phyloP scores from a whole-genome alignment of 2,329 filamentous ascomycete species.

The Fusarium pseudonygamai region DNA sequence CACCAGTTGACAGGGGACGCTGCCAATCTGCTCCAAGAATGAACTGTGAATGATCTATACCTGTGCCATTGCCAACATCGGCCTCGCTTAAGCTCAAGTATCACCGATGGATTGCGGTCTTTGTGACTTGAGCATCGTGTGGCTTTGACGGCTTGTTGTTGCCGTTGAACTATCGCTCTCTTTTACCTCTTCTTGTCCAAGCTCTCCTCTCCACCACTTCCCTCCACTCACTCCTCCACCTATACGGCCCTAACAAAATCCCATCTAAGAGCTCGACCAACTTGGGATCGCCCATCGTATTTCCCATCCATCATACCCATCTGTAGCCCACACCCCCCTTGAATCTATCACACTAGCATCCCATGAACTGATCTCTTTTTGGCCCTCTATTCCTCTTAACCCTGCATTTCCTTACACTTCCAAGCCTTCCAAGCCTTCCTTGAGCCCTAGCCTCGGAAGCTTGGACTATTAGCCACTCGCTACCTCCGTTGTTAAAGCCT shows the following conservation, averaged over 20 bases:
- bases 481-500: constrained; percentile 32
- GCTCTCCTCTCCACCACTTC: constrained; percentile 35
- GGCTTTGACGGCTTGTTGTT: constrained; percentile 18
- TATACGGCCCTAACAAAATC: constrained; percentile 31
- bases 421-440: constrained; percentile 29
- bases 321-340: constrained; percentile 37
- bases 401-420: constrained; percentile 30
- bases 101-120: neutral
- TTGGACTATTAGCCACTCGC: constrained; percentile 38
- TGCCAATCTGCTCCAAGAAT: constrained; percentile 6
- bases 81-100: neutral
- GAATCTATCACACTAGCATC: constrained; percentile 30
- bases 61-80: neutral
- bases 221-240: constrained; percentile 38
- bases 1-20: constrained; percentile 13
- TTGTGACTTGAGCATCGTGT: constrained; percentile 11
- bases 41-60: constrained; percentile 9
- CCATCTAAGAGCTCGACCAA: constrained; percentile 33
- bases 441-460: constrained; percentile 38
- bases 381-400: constrained; percentile 31
- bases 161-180: constrained; percentile 2
- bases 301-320: constrained; percentile 36
- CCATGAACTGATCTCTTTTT: constrained; percentile 26
- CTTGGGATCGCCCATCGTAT: constrained; percentile 37
- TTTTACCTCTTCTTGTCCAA: constrained; percentile 13